These are phyloP conservation scores for Solanum etuberosum DNA, from an alignment of 257 asterid genomes.

Conservation along the genomic window DNA sequence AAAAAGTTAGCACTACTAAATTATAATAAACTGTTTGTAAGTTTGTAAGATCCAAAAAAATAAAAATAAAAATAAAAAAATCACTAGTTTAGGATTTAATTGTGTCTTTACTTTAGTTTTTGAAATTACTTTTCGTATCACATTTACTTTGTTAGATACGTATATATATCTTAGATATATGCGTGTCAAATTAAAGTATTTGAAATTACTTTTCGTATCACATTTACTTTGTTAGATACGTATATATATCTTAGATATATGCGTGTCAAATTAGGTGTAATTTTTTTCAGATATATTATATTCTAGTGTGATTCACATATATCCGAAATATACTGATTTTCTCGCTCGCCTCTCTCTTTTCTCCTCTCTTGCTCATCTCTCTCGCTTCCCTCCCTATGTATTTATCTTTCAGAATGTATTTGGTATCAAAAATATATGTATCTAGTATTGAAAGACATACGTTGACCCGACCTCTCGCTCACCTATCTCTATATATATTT, in stretches of 20 bases:
- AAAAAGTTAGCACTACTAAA: background rate
- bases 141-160: too few species aligned
- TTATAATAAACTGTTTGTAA: background rate
- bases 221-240: background rate
- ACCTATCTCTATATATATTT: background rate
- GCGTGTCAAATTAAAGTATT: too few species aligned
- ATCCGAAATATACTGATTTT: too few species aligned
- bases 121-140: too few species aligned
- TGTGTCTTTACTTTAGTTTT: background rate
- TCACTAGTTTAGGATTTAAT: background rate
- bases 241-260: too few species aligned
- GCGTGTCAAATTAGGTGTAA: background rate
- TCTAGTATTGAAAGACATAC: too few species aligned
- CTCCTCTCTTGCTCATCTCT: background rate
- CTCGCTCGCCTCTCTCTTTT: too few species aligned
- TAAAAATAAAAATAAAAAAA: too few species aligned
- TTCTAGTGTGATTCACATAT: background rate
- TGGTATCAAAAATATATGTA: background rate
- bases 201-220: background rate
- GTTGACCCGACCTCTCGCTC: background rate
- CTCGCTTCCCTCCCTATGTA: background rate
- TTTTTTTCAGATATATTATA: too few species aligned
- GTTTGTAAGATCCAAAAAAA: background rate
- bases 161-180: too few species aligned
- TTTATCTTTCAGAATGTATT: too few species aligned